Base-by-base conservation (phyloP, 139 green algal genomes). In the Picochlorum sp. region DNA sequence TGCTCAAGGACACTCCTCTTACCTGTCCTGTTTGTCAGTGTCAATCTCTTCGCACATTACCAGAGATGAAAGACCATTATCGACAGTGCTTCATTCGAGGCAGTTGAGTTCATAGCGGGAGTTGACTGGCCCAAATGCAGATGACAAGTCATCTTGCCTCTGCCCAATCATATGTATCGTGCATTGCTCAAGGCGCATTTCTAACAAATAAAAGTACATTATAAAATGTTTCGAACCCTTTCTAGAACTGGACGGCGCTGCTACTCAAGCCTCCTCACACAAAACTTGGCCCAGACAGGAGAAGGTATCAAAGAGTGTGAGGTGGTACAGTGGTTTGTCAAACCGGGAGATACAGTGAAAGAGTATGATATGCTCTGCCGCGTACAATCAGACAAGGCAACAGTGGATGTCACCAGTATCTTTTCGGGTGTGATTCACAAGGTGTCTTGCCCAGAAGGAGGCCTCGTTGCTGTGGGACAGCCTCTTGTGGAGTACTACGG, bases 251-350 rank as follows among this genome's bases (percentile, higher is more conserved):
- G 34, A 11, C 34, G 34, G 34, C 34, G 34, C 34, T 2, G 34
- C 8, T 41, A 41, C 34, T 41, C 34, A 41, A 41, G 34, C 34
- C 34, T 41, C 34, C 34, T 41, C 34, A 54, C 47, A 21, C 47
- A 54, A 54, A 20, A 54, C 47, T 68, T 90, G 4, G 68, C 83
- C 24, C 88, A 96, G 68, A 90, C 86, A 10, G 89, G 91, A 3
- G 91, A 97, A 68, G 91, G 91, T 68, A 96, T 97, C 60, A 86
- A 83, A 26, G 89, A 97, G 77, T 95, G 88, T 63, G 90, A 97
- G 78, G 66, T 97, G 16, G 66, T 96, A 13, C 59, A 84, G 20
- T 97, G 90, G 90, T 84, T 80, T 68, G 81, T 95, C 1, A 74
- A 86, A 78, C 76, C 84, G 56, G 87, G 88, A 3, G 77, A 89